A percentile compares a stretch with the other conserved stretches of the same genome.
Evolutionary conservation across 768 basidiomycete species (phyloP).

Genomic region (Auriscalpium orientale): DNA sequence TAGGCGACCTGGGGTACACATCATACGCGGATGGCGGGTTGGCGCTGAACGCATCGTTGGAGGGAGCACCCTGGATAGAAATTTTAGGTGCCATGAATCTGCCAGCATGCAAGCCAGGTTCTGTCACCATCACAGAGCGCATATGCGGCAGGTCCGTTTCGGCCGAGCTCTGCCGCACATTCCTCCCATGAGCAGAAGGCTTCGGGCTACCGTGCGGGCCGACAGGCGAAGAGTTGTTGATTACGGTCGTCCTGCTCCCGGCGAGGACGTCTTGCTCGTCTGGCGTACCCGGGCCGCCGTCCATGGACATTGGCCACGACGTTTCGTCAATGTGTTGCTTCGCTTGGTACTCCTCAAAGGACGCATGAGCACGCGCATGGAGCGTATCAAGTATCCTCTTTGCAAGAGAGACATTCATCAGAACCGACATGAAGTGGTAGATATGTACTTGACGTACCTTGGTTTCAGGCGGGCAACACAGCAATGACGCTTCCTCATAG

Average conservation of each 20-base stretch:
- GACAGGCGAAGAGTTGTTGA: background rate
- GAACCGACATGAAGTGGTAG: background rate
- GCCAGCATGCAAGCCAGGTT: background rate
- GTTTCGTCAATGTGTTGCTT: background rate
- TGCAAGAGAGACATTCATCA: background rate
- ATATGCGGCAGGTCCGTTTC: background rate
- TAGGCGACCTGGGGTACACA: no score
- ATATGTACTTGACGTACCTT: background rate
- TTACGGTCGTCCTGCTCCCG: background rate
- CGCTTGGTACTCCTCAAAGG: background rate
- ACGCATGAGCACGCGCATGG: background rate
- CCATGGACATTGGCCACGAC: background rate
- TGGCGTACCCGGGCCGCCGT: background rate
- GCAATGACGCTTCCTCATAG: conserved; percentile 35
- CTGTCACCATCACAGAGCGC: background rate
- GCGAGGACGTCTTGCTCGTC: background rate
- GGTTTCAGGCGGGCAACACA: conserved; percentile 26
- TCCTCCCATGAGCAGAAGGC: background rate
- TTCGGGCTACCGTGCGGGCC: background rate
- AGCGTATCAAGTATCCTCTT: background rate
- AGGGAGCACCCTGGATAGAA: background rate
- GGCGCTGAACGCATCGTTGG: no score
- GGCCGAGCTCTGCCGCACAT: background rate
- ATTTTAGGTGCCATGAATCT: background rate
- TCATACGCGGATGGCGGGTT: no score